Evolutionary conservation across 768 basidiomycete species (phyloP), one percentile per base, ranked within the genome.

Genomic region (Hemileccinum rubropunctum): DNA sequence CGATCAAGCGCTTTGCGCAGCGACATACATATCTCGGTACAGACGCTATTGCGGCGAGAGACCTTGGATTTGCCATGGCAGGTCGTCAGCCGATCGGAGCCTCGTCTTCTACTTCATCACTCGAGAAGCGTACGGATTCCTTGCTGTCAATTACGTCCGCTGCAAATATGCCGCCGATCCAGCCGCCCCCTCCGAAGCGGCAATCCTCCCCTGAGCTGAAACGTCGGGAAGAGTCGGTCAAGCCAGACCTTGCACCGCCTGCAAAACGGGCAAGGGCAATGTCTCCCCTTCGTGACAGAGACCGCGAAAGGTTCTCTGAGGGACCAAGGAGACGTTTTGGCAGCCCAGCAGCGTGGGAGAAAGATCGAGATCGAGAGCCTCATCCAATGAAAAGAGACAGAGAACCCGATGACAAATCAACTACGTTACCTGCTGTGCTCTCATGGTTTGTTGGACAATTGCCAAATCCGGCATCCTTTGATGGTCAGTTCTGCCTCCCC

Each of bases 1-100:
- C 91, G 0, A 89, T 97, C 66, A 92, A 95, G 60, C 87, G 88
- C 1, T 89, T 97, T 52, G 93, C 93, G 0, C 88, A 92, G 61
- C 78, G 91, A 36, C 88, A 91, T 57, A 70, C 67, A 0, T 80
- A 81, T 58, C 78, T 85, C 23, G 84, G 84, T 30, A 84, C 86
- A 23, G 95, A 98, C 61, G 87, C 91, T 17, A 95, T 98, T 53
- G 91, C 94, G 2, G 77, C 83, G 13, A 82, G 86, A 34, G 95
- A 98, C 63, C 81, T 97, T 17, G 95, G 95, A 6, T 86, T 91
- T 56, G 81, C 86, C 3, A 70, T 80, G 58, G 76, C 72, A 10
- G 61, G 52, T 51, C 66, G 59, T 49, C 64, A 65, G 48, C 63
- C 55, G 1, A 41, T 18, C 15, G 65, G 54, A 35, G 32, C 56